These are phyloP conservation scores for Stylosanthes scabra DNA, from an alignment of 331 rosid genomes.

Conservation along the genomic window DNA sequence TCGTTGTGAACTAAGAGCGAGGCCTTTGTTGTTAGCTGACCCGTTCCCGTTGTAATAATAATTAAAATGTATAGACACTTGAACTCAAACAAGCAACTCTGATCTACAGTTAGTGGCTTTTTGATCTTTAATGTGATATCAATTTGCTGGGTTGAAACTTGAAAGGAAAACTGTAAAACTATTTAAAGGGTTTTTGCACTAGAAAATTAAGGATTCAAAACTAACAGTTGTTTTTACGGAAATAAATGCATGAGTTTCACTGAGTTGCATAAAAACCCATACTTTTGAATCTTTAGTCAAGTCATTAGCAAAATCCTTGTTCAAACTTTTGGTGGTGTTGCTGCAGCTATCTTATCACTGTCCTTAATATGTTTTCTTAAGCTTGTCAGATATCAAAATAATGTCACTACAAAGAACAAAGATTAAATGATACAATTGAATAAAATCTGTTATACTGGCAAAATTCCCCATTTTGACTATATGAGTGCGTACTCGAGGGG, in stretches of 20 bases:
- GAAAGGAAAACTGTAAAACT: neutral
- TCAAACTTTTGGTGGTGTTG: too few relatives aligned
- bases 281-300: too few relatives aligned
- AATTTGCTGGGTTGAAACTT: slow-evolving; percentile 15
- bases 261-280: too few relatives aligned
- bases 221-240: too few relatives aligned
- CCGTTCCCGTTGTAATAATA: slow-evolving; percentile 34
- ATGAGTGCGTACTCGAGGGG: slow-evolving; percentile 17
- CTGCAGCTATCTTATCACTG: too few relatives aligned
- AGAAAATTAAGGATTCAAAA: too few relatives aligned
- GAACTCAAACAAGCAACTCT: slow-evolving; percentile 10
- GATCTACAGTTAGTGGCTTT: slow-evolving; percentile 1
- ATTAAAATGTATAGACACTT: slow-evolving; percentile 32
- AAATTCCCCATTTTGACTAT: slow-evolving; percentile 29
- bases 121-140: slow-evolving; percentile 13
- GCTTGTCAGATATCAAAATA: slow-evolving; percentile 1
- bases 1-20: slow-evolving; percentile 27
- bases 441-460: neutral
- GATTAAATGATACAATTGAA: slow-evolving; percentile 9
- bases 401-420: neutral
- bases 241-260: too few relatives aligned
- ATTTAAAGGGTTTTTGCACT: too few relatives aligned
- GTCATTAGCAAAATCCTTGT: too few relatives aligned
- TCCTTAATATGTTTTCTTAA: neutral
- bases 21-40: slow-evolving; percentile 14